These are phyloP conservation scores for Colletotrichum tropicale DNA, from an alignment of 2,329 filamentous ascomycete species.

Conservation along the genomic window DNA sequence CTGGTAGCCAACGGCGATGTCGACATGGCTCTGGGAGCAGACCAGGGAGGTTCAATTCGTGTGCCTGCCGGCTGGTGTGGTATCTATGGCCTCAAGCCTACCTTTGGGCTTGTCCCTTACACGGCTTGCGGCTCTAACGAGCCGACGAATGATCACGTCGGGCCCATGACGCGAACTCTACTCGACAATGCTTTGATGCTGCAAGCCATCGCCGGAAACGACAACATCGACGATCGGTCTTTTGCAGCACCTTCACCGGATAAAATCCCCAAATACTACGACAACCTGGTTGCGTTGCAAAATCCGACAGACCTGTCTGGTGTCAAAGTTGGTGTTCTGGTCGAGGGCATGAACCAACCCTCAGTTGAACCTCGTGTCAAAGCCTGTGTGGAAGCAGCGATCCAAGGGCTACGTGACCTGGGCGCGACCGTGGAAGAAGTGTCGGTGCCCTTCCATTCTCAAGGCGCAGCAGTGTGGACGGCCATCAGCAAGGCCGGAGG, in stretches of 20 bases:
- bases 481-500: constrained; percentile 20
- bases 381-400: constrained; percentile 38
- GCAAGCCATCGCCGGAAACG: constrained; percentile 45
- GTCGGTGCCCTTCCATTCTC: constrained; percentile 51
- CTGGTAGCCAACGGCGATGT: constrained; percentile 29
- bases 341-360: not conserved
- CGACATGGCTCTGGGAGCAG: constrained; percentile 32
- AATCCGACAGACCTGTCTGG: not conserved
- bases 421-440: constrained; percentile 49
- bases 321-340: constrained; percentile 32
- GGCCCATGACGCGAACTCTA: constrained; percentile 43
- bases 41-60: constrained; percentile 35
- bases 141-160: constrained; percentile 48
- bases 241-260: not conserved
- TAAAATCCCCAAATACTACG: not conserved
- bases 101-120: constrained; percentile 46
- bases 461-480: constrained; percentile 55
- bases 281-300: not conserved
- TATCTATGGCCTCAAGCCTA: constrained; percentile 41
- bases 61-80: constrained; percentile 34
- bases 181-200: constrained; percentile 44
- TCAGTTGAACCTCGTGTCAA: constrained; percentile 6
- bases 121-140: constrained; percentile 43
- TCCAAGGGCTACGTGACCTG: constrained; percentile 36
- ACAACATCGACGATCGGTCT: constrained; percentile 36